Base-by-base conservation (phyloP, 495 filamentous ascomycete genomes). In the Lophiostoma macrostomum region DNA sequence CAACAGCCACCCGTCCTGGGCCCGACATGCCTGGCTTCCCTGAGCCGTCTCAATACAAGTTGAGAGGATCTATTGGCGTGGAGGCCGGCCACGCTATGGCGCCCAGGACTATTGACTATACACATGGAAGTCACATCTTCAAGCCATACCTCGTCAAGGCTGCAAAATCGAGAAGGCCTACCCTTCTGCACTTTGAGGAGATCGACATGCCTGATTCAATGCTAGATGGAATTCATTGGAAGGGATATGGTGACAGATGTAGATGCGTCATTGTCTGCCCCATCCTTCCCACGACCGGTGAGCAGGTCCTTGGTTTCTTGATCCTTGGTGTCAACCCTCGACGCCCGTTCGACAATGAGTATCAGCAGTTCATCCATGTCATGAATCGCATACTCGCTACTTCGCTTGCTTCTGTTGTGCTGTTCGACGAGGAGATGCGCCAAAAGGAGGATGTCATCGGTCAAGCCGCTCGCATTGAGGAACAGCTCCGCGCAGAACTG, bases 311-410 rank as follows among this genome's bases (percentile, higher is more conserved):
- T 5, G 61, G 50, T 2, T 64, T 64, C 38, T 4, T 64, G 12
- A 38, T 64, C 12, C 44, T 64, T 5, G 61, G 61, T 2, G 28
- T 64, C 2, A 64, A 64, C 36, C 57, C 56, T 1, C 50, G 57
- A 8, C 42, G 47, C 29, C 56, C 56, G 1, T 60, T 46, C 35
- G 57, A 64, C 30, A 46, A 52, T 19, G 51, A 52, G 12, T 60
- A 60, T 28, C 23, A 44, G 18, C 28, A 31, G 7, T 64, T 64
- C 32, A 36, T 58, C 30, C 34, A 50, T 11, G 29, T 58, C 3
- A 13, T 56, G 20, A 38, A 5, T 18, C 19, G 57, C n/a, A 38
- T 45, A n/a, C 28, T 60, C 5, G 39, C 31, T 1, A 56, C 56
- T 0, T 47, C 50, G 5, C 31, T 61, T 11, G 56, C 61, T 19